phyloP scores from a whole-genome alignment of 352 stramenopile genomes.

The Pythium rishiriense region DNA sequence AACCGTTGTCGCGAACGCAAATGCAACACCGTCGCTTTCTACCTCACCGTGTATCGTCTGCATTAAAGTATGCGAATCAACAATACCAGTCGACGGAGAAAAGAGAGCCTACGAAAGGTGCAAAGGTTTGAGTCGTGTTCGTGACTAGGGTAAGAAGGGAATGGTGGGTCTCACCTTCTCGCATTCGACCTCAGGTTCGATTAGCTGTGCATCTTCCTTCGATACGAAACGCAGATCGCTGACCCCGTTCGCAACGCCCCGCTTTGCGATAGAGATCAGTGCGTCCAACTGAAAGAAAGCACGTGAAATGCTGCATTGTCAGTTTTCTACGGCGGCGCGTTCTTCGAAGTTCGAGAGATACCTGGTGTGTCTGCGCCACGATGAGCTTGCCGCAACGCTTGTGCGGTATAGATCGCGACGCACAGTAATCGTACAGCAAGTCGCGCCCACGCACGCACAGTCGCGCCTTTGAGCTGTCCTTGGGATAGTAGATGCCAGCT shows the following conservation, averaged over 20 bases:
- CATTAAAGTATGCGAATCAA: conserved; percentile 94
- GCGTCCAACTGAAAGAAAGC: conserved; percentile 32
- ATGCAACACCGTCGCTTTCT: conserved; percentile 80
- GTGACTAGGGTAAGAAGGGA: not conserved
- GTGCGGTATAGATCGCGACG: conserved; percentile 74
- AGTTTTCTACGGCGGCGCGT: not conserved
- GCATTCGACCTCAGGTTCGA: conserved; percentile 67
- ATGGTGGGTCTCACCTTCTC: conserved; percentile 27
- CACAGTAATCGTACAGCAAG: conserved; percentile 93
- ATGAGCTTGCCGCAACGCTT: conserved; percentile 95
- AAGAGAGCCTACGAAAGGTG: conserved; percentile 63
- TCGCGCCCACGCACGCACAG: conserved; percentile 90
- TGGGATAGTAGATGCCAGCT: conserved; percentile 94
- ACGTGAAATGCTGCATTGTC: not conserved
- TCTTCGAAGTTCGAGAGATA: not conserved
- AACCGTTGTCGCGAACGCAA: conserved; percentile 78
- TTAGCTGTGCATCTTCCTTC: conserved; percentile 32
- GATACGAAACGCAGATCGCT: conserved; percentile 53
- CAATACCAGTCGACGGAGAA: conserved; percentile 95
- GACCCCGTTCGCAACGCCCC: conserved; percentile 56
- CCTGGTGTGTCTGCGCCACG: conserved; percentile 81
- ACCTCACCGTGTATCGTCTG: conserved; percentile 90
- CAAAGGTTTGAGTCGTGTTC: not conserved
- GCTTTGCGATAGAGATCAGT: conserved; percentile 39
- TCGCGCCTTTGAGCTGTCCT: conserved; percentile 85